Percentiles rank a stretch among this genome's conserved stretches.
phyloP scores from a whole-genome alignment of 371 early-diverging fungal species.

The Mortierella sp. region DNA sequence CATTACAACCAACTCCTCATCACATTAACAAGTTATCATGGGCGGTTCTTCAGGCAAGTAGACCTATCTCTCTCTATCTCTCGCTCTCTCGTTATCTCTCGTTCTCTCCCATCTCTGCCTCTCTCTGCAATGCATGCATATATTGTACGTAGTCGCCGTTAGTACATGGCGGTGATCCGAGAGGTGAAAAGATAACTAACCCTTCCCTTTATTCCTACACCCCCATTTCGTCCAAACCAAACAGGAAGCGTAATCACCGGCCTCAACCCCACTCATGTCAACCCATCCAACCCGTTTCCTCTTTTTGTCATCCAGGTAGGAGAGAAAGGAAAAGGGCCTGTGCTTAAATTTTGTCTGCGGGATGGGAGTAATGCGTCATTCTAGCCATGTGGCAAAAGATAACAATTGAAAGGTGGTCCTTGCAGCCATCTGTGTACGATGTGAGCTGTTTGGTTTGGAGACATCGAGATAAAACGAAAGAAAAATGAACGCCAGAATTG shows the following conservation, averaged over 20 bases:
- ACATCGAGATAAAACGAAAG: too few species aligned
- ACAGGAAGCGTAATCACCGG: conserved; percentile 79
- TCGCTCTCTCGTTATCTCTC: neutral
- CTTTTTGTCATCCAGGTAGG: conserved; percentile 81
- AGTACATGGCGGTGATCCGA: neutral
- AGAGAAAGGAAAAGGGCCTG: neutral
- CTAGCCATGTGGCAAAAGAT: neutral
- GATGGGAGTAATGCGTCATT: neutral
- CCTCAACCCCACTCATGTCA: conserved; percentile 70
- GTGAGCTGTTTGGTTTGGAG: too few species aligned
- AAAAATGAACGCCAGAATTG: neutral
- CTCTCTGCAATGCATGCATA: neutral
- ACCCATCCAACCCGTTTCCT: conserved; percentile 67
- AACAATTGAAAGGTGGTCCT: neutral
- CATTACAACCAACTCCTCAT: neutral
- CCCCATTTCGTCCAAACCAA: neutral
- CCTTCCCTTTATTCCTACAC: neutral
- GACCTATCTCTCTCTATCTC: neutral
- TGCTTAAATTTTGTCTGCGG: neutral
- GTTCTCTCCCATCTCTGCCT: neutral
- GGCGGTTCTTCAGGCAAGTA: conserved; percentile 7
- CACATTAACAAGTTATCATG: neutral
- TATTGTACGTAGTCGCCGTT: neutral
- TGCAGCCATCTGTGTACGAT: neutral
- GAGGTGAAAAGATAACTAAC: neutral